Percentiles rank a stretch among this genome's conserved stretches.
Evolutionary conservation across 345 rosid genomes (phyloP).

Genomic region (Arabidopsis arenosa): DNA sequence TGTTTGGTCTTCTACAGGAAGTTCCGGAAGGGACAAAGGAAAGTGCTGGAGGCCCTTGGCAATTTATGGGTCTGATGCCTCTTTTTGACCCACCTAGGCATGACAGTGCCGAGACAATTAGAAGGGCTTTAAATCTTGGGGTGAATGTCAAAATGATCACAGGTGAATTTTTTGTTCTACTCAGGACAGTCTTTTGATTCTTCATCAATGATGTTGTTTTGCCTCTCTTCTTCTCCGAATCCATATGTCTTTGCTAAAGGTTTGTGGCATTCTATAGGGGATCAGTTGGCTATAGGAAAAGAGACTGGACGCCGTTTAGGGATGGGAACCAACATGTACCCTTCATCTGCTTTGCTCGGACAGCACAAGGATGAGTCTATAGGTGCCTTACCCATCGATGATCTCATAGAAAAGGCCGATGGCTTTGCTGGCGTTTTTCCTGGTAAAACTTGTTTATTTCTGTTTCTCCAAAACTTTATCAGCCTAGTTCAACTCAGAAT

Average conservation of each 20-base stretch:
- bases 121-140: slow-evolving; percentile 94
- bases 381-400: slow-evolving; percentile 88
- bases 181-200: slow-evolving; percentile 12
- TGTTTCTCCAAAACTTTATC: not conserved
- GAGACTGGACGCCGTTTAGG: slow-evolving; percentile 98
- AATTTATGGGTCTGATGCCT: slow-evolving; percentile 95
- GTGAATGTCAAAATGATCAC: slow-evolving; percentile 99
- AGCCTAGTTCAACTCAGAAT: not conserved
- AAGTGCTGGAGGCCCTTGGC: slow-evolving; percentile 97
- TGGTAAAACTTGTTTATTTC: slow-evolving; percentile 52
- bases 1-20: slow-evolving; percentile 58
- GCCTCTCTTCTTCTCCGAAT: not conserved
- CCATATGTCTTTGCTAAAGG: slow-evolving; percentile 16
- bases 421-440: slow-evolving; percentile 99
- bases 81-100: slow-evolving; percentile 99
- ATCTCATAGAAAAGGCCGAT: slow-evolving; percentile 97
- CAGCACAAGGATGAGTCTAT: slow-evolving; percentile 96
- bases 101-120: slow-evolving; percentile 97
- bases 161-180: slow-evolving; percentile 52
- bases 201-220: slow-evolving; percentile 6
- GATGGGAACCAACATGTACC: slow-evolving; percentile 99
- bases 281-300: slow-evolving; percentile 96
- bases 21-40: slow-evolving; percentile 92
- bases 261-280: slow-evolving; percentile 59
- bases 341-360: slow-evolving; percentile 93